Percentiles rank a stretch among this genome's conserved stretches.
Evolutionary conservation across 2,329 filamentous ascomycete species (phyloP).

Genomic region (Fusarium coicis): DNA sequence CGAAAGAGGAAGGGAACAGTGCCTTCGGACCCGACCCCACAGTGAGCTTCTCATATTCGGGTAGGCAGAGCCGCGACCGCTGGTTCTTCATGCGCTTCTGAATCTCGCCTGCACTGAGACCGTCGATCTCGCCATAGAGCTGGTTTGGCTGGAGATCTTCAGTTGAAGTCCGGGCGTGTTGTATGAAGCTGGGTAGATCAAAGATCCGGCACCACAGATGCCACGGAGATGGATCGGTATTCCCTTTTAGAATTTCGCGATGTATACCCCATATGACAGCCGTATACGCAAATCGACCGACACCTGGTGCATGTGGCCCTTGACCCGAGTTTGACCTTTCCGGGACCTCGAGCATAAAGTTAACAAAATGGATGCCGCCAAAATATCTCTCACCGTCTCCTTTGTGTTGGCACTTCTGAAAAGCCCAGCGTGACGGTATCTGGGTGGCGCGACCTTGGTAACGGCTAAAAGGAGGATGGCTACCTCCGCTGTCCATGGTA

Average conservation of each 20-base stretch:
- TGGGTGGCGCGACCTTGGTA: conserved; percentile 23
- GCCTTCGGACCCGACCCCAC: conserved; percentile 4
- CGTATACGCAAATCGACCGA: background rate
- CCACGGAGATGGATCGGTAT: background rate
- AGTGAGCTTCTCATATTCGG: background rate
- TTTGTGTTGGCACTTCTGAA: conserved; percentile 17
- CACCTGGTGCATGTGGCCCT: background rate
- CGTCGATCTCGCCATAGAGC: conserved; percentile 6
- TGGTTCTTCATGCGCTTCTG: conserved; percentile 19
- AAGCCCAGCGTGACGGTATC: conserved; percentile 34
- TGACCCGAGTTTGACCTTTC: background rate
- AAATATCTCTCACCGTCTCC: conserved; percentile 13
- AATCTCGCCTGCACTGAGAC: conserved; percentile 21
- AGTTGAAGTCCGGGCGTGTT: background rate
- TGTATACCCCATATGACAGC: conserved; percentile 40
- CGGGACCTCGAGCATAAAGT: background rate
- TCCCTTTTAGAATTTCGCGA: background rate
- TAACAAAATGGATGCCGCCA: conserved; percentile 37
- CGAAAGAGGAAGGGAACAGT: conserved; percentile 26
- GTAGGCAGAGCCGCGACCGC: conserved; percentile 15
- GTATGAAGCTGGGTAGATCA: conserved; percentile 18
- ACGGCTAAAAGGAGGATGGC: conserved; percentile 27
- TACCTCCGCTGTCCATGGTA: conserved; percentile 4
- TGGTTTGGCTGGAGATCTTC: conserved; percentile 4
- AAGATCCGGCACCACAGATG: conserved; percentile 39